These are phyloP conservation scores for Daldinia sp. DNA, from an alignment of 2,329 filamentous ascomycete genomes.

Conservation along the genomic window DNA sequence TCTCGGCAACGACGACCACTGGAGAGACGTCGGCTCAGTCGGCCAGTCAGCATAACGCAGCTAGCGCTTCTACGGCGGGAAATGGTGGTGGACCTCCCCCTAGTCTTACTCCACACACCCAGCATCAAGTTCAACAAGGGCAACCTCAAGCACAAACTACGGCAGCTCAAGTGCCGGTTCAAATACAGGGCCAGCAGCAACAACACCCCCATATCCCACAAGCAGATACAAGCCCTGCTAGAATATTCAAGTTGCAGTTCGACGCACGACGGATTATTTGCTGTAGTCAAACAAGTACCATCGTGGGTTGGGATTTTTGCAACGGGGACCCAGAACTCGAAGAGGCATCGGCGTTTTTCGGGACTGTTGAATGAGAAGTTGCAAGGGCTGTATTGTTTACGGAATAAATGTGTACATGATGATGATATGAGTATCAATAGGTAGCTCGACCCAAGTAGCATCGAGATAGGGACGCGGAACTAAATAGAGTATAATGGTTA, in stretches of 20 bases:
- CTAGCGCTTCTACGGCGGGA: slow-evolving; percentile 16
- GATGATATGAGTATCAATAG: not conserved
- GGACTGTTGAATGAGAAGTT: slow-evolving; percentile 63
- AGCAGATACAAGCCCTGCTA: slow-evolving; percentile 62
- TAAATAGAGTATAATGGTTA: slow-evolving; percentile 33
- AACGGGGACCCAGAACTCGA: slow-evolving; percentile 84
- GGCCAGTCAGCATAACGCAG: slow-evolving; percentile 13
- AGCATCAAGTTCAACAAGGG: slow-evolving; percentile 38
- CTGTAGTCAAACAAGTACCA: slow-evolving; percentile 89
- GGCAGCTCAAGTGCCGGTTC: slow-evolving; percentile 36
- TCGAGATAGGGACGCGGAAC: slow-evolving; percentile 14
- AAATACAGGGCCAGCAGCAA: slow-evolving; percentile 46
- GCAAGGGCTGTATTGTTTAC: not conserved
- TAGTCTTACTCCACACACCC: slow-evolving; percentile 26
- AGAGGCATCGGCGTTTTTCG: slow-evolving; percentile 83
- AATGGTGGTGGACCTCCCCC: slow-evolving; percentile 44
- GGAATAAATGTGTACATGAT: slow-evolving; percentile 3
- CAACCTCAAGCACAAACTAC: slow-evolving; percentile 51
- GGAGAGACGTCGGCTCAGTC: slow-evolving; percentile 36
- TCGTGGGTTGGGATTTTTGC: slow-evolving; percentile 98
- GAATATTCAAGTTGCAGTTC: slow-evolving; percentile 97
- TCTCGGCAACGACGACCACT: slow-evolving; percentile 30
- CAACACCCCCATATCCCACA: slow-evolving; percentile 62
- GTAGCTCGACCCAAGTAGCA: slow-evolving; percentile 10
- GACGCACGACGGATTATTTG: slow-evolving; percentile 93